Evolutionary conservation across 2,329 filamentous ascomycete genomes (phyloP).

Genomic region (Orbilia javanica): DNA sequence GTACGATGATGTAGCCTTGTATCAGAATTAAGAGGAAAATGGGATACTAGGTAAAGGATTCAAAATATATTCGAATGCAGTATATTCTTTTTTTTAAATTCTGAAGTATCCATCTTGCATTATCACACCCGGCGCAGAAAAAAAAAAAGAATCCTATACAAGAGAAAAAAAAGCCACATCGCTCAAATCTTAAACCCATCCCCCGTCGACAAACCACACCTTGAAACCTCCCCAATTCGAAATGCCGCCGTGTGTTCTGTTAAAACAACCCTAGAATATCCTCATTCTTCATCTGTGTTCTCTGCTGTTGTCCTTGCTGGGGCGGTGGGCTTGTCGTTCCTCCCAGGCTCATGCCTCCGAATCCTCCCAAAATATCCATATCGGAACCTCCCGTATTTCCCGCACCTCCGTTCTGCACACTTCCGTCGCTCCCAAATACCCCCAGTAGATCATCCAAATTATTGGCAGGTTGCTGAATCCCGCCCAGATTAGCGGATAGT

Average conservation of each 20-base stretch:
- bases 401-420: slow-evolving; percentile 54
- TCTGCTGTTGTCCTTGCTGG: slow-evolving; percentile 67
- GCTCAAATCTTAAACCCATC: neutral
- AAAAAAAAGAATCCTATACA: slow-evolving; percentile 18
- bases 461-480: slow-evolving; percentile 66
- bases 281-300: slow-evolving; percentile 70
- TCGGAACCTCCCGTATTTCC: slow-evolving; percentile 61
- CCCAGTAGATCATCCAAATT: slow-evolving; percentile 87
- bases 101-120: slow-evolving; percentile 9
- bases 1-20: neutral
- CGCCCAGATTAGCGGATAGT: slow-evolving; percentile 63
- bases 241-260: slow-evolving; percentile 15
- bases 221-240: neutral
- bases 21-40: neutral
- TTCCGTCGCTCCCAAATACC: slow-evolving; percentile 72
- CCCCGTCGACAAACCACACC: neutral
- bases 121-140: neutral
- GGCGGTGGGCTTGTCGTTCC: slow-evolving; percentile 73
- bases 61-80: neutral
- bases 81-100: slow-evolving; percentile 7
- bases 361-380: slow-evolving; percentile 80
- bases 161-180: slow-evolving; percentile 3
- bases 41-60: neutral
- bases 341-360: slow-evolving; percentile 82
- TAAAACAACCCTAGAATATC: slow-evolving; percentile 74